Conservation (phyloP, 441 rosid species). For the Erodium trifolium region DNA sequence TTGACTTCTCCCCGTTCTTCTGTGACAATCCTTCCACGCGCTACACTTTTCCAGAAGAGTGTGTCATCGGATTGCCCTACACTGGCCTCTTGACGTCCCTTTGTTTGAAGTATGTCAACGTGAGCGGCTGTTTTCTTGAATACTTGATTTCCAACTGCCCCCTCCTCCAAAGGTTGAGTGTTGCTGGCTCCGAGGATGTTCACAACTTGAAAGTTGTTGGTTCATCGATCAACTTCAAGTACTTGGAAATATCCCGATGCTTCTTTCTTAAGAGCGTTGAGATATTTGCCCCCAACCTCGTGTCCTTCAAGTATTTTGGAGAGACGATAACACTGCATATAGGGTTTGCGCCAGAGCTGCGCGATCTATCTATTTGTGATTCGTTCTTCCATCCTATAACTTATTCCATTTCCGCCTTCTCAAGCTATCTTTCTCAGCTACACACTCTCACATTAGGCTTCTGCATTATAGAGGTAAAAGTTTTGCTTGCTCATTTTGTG, state of each 20-base stretch:
- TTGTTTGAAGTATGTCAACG: slow-evolving; percentile 11
- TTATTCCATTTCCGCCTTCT: slow-evolving; percentile 4
- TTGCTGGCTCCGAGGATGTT: slow-evolving; percentile 7
- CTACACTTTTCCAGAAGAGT: slow-evolving; percentile 10
- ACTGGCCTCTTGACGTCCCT: slow-evolving; percentile 11
- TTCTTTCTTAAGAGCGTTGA: slow-evolving; percentile 4
- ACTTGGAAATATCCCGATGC: slow-evolving; percentile 14
- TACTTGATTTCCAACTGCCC: slow-evolving; percentile 17
- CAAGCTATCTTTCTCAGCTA: slow-evolving; percentile 17
- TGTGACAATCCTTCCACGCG: neutral
- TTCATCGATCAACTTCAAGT: slow-evolving; percentile 14
- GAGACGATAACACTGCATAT: neutral
- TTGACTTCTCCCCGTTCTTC: slow-evolving; percentile 15
- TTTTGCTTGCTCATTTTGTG: neutral
- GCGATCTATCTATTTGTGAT: slow-evolving; percentile 9
- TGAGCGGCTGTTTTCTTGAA: slow-evolving; percentile 8
- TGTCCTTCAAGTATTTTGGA: slow-evolving; percentile 13
- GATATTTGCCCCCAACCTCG: slow-evolving; percentile 15
- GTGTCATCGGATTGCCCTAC: slow-evolving; percentile 9
- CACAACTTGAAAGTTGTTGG: slow-evolving; percentile 14
- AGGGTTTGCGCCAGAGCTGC: slow-evolving; percentile 12
- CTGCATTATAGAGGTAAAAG: slow-evolving; percentile 10
- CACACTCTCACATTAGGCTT: slow-evolving; percentile 12
- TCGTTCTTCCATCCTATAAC: slow-evolving; percentile 4
- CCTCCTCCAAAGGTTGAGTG: slow-evolving; percentile 14